Evolutionary conservation across 108 stramenopile species (phyloP).

Genomic region (Discostella stelligeroides): DNA sequence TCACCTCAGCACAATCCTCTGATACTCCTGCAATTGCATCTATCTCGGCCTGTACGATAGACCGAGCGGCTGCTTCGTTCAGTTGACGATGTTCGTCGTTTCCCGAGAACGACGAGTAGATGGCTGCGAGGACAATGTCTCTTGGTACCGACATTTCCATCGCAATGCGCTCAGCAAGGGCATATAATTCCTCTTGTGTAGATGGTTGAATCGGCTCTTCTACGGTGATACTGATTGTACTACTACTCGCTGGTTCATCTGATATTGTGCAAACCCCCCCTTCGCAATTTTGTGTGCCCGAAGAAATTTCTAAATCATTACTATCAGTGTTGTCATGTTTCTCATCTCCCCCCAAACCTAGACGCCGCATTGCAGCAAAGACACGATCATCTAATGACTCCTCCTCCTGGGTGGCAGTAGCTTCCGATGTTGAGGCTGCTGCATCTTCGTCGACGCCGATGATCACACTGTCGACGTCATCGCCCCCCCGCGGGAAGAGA

Average conservation of each 20-base stretch:
- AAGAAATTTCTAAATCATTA: background rate
- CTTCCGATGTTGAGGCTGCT: background rate
- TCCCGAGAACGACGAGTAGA: constrained; percentile 57
- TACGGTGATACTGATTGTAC: background rate
- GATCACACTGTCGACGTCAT: background rate
- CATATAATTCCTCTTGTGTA: constrained; percentile 36
- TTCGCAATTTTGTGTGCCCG: constrained; percentile 63
- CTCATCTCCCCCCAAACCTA: constrained; percentile 53
- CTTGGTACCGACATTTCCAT: constrained; percentile 65
- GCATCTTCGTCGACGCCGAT: background rate
- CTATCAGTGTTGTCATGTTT: constrained; percentile 8
- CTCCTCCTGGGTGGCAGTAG: constrained; percentile 11
- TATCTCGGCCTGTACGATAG: constrained; percentile 72
- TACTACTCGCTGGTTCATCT: constrained; percentile 16
- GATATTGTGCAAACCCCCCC: constrained; percentile 67
- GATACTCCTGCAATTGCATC: constrained; percentile 66
- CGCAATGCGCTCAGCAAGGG: constrained; percentile 56
- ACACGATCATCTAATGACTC: constrained; percentile 77
- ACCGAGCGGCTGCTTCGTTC: constrained; percentile 65
- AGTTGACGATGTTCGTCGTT: constrained; percentile 22
- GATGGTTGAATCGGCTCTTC: no score
- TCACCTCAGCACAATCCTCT: constrained; percentile 58
- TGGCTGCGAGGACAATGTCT: constrained; percentile 71
- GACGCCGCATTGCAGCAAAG: constrained; percentile 73
- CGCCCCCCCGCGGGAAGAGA: constrained; percentile 5